These are phyloP conservation scores for Steccherinum ochraceum DNA, from an alignment of 768 basidiomycete species.

Conservation along the genomic window DNA sequence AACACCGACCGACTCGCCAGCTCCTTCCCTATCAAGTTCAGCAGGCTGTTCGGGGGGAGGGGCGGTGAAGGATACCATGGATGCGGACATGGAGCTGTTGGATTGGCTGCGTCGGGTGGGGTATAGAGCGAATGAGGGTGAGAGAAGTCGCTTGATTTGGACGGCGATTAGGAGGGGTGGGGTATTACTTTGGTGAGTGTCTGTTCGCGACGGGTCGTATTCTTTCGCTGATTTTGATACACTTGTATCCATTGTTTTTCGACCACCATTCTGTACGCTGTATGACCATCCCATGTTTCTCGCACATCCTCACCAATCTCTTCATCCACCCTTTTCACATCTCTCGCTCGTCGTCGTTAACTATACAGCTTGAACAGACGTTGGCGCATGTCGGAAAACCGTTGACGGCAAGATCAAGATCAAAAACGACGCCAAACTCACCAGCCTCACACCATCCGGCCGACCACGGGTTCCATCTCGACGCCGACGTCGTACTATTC, in stretches of 20 bases:
- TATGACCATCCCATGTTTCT: slow-evolving; percentile 27
- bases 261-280: background rate
- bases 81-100: slow-evolving; percentile 29
- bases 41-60: slow-evolving; percentile 26
- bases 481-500: slow-evolving; percentile 23
- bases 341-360: background rate
- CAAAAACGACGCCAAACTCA: slow-evolving; percentile 26
- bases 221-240: no score
- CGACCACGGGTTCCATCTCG: slow-evolving; percentile 17
- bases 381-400: slow-evolving; percentile 38
- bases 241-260: no score
- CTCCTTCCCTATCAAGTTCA: slow-evolving; percentile 36
- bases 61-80: slow-evolving; percentile 26
- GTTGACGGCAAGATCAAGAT: slow-evolving; percentile 46
- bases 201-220: slow-evolving; percentile 29
- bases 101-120: slow-evolving; percentile 30
- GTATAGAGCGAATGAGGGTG: slow-evolving; percentile 32
- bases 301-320: background rate
- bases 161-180: slow-evolving; percentile 25
- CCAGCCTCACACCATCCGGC: slow-evolving; percentile 20
- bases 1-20: slow-evolving; percentile 49
- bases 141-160: slow-evolving; percentile 28
- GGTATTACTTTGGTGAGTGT: slow-evolving; percentile 28
- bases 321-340: slow-evolving; percentile 4
- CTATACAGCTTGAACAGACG: slow-evolving; percentile 12